phyloP scores from a whole-genome alignment of 2,329 filamentous ascomycete species.

The Tolypocladium tundrense region DNA sequence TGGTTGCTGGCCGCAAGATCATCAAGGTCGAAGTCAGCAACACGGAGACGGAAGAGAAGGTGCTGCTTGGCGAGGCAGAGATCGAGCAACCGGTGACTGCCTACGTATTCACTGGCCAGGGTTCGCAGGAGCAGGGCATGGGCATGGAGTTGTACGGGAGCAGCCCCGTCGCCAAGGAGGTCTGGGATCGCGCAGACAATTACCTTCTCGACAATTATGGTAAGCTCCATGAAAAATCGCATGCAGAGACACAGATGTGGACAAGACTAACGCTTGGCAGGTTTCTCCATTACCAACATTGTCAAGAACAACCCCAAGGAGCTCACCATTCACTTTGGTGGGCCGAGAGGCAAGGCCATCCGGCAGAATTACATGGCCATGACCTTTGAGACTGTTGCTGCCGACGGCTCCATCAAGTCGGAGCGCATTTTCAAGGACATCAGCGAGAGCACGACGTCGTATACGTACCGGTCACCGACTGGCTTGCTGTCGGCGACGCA shows the following conservation, averaged over 20 bases:
- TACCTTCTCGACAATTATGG: slow-evolving; percentile 99
- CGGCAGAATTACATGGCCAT: slow-evolving; percentile 99
- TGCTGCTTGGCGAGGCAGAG: slow-evolving; percentile 88
- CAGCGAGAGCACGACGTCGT: slow-evolving; percentile 81
- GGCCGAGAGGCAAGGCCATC: slow-evolving; percentile 91
- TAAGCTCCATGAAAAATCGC: slow-evolving; percentile 30
- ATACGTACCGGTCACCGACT: slow-evolving; percentile 93
- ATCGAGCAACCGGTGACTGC: slow-evolving; percentile 95
- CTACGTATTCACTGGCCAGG: slow-evolving; percentile 97
- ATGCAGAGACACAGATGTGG: neutral
- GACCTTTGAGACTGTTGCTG: slow-evolving; percentile 96
- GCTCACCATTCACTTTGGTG: slow-evolving; percentile 95
- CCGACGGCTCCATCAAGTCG: slow-evolving; percentile 89
- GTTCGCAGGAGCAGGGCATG: slow-evolving; percentile 98
- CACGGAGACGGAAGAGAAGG: slow-evolving; percentile 92
- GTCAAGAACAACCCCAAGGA: slow-evolving; percentile 99
- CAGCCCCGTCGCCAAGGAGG: slow-evolving; percentile 88
- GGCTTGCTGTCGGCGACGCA: slow-evolving; percentile 94
- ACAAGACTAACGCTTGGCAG: slow-evolving; percentile 25
- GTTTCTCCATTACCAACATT: slow-evolving; percentile 96
- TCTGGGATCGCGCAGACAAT: slow-evolving; percentile 96
- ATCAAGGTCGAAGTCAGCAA: slow-evolving; percentile 97
- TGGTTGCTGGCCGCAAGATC: slow-evolving; percentile 97
- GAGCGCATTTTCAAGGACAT: slow-evolving; percentile 99
- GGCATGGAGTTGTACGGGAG: slow-evolving; percentile 97